Base-by-base conservation (phyloP, 169 alveolate species). In the Theileria annulata region DNA sequence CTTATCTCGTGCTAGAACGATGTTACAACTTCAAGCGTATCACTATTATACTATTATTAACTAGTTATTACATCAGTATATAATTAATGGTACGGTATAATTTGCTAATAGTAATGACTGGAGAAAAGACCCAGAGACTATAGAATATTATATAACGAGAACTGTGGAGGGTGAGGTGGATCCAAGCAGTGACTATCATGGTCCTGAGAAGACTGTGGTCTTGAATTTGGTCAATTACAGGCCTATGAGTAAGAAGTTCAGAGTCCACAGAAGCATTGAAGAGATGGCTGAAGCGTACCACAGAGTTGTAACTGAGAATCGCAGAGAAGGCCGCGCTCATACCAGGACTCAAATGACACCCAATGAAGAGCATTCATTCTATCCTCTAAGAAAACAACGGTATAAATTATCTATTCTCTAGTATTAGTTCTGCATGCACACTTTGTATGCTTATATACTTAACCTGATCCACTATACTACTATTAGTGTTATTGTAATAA, bases 241-340 rank as follows among this genome's bases (percentile, higher is more conserved):
- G 28, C 89, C 89, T 17, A 79, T 72, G 49, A 54, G 77, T 17
- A 71, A 77, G 76, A 49, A 9, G 49, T 76, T 84, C n/a, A 27
- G 73, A 17, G 15, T 74, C 63, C 80, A 84, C 80, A 82, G 79
- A 58, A 78, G 91, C 28, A 66, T 90, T 3, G 85, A 85, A 77
- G 94, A 90, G 58, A 73, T 90, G 92, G 94, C 94, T 68, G 94
- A 90, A 77, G 79, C 80, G 59, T 90, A 90, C 85, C 94, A 90
- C 73, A 73, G 72, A 33, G 71, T 67, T 58, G 77, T 90, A 77
- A 90, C 92, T 8, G 94, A 90, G 77, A 58, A 84, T 19, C 87
- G 94, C 54, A 79, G 72, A 33, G 93, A 90, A 68, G 94, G 94
- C 1, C 77, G 93, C 30, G 35, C 66, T 4, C 92, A 90, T 80